A percentile compares a stretch with the other conserved stretches of the same genome.
These are phyloP conservation scores for Harrya chromipes DNA, from an alignment of 768 basidiomycete species.

Conservation along the genomic window DNA sequence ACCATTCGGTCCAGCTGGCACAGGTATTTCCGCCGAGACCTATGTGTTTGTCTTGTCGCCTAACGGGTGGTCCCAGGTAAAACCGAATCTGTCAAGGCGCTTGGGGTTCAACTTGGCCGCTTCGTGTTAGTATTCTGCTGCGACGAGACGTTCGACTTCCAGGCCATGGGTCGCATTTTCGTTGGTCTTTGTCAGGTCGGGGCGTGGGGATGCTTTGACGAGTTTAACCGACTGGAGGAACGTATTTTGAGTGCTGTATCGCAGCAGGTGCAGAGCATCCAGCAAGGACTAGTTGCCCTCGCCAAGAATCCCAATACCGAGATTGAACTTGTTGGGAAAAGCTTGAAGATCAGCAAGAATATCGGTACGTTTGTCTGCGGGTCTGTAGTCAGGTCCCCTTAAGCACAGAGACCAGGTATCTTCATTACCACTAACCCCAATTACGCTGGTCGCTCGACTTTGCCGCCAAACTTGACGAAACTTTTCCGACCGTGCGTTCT, in stretches of 20 bases:
- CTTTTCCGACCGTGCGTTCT: conserved; percentile 82
- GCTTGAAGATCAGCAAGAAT: conserved; percentile 86
- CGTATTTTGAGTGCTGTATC: conserved; percentile 97
- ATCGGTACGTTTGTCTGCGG: conserved; percentile 55
- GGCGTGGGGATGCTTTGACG: conserved; percentile 98
- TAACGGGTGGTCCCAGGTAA: conserved; percentile 57
- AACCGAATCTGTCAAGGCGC: conserved; percentile 98
- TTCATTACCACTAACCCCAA: conserved; percentile 99
- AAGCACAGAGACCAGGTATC: conserved; percentile 54
- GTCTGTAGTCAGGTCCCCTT: background rate
- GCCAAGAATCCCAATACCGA: conserved; percentile 83
- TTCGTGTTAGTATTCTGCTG: conserved; percentile 99
- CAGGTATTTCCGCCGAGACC: conserved; percentile 48
- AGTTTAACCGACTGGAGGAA: conserved; percentile 97
- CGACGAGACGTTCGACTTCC: conserved; percentile 99
- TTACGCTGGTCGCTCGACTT: conserved; percentile 93
- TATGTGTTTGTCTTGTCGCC: background rate
- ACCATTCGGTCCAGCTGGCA: conserved; percentile 98
- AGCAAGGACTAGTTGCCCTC: conserved; percentile 86
- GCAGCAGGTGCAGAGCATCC: conserved; percentile 98
- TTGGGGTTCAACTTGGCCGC: conserved; percentile 94
- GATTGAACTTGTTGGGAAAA: conserved; percentile 96
- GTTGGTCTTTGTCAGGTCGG: conserved; percentile 98
- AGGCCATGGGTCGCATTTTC: conserved; percentile 99
- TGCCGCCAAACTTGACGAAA: conserved; percentile 87